Base-by-base conservation (phyloP, 495 filamentous ascomycete species). In the Lasiosphaeriaceae sp. region DNA sequence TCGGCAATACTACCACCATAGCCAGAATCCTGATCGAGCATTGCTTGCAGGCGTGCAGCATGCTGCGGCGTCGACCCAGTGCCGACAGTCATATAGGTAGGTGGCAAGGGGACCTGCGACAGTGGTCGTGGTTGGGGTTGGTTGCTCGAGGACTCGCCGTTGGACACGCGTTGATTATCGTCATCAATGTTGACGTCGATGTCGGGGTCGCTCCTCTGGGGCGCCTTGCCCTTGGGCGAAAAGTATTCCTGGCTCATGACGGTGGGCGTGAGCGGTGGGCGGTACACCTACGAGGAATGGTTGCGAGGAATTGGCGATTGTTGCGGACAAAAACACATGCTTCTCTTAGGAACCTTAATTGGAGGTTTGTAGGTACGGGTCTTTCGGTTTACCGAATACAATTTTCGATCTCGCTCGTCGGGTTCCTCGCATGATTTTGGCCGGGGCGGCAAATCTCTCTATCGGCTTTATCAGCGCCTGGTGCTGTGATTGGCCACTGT, bases 51-150 rank as follows among this genome's bases (percentile, higher is more conserved):
- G 76, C 58, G 84, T 73, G 77, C 68, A 8, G 79, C 80, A 63
- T 84, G 87, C 56, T 91, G 83, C 50, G 92, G 90, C 34, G 88
- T 86, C 43, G 87, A 86, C 24, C 90, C 91, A 60, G 80, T 84
- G 45, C 92, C 92, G 35, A 96, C 90, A 11, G 90, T 96, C 87
- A 93, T 88, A 72, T 92, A 96, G 16, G 78, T 75, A 34, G 88
- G 88, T 45, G 77, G 62, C 54, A 73, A 54, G 21, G 66, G 47
- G 41, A 69, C 24, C 29, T 52, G 49, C 16, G 69, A 48, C 12
- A 59, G 52, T 43, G 52, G 26, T 3, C 26, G 26, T 31, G 26
- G 26, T 31, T 31, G 26, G 26, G 26, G 39, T 17, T 43, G 39
- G 39, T n/a, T 17, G 39, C 39, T 48, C 45, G 24, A 26, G 41